Evolutionary conservation across 306 rosid species (phyloP), one percentile per base, ranked within the genome.

Genomic region (Erythrophleum fordii): DNA sequence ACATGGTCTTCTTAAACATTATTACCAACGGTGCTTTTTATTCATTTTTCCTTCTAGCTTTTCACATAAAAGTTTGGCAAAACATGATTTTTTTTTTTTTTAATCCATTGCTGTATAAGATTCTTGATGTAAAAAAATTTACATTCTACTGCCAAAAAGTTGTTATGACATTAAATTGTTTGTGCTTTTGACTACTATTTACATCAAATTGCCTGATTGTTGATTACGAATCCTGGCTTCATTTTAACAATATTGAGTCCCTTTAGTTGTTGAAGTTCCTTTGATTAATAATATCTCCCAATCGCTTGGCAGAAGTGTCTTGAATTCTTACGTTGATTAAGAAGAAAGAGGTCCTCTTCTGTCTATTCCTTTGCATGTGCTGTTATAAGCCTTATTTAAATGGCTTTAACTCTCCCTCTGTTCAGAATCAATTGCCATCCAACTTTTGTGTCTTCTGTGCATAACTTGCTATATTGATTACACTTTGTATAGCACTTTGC

Each of bases 61-160:
- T 46, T 77, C 18, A 59, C 26, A 9, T 66, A 9, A 22, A 69
- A 66, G 74, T 73, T 72, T 70, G 44, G 58, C 75, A 59, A 46
- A 70, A 44, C 58, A 67, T 44, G 78, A 41, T 49, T 8, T 4
- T 77, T 80, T 80, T 77, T 80, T 80, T 73, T 80, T 67, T 72
- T 18, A n/a, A 71, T 48, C 45, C 60, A 72, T 42, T 23, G 16
- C 51, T 49, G 56, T 74, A 80, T 61, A 71, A 29, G 80, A 61
- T 42, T n/a, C 34, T 18, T 76, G 20, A 31, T 44, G 16, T 67
- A 22, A 7, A 49, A 29, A 76, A 46, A 58, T 9, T 25, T 26
- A 45, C n/a, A 11, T 0, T 26, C 25, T 61, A n/a, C 34, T 60
- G 72, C 46, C 80, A 44, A 29, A 23, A 73, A 76, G 22, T 34